A percentile compares a stretch with the other conserved stretches of the same genome.
phyloP scores from a whole-genome alignment of 345 rosid genomes.

The Brassica juncea region DNA sequence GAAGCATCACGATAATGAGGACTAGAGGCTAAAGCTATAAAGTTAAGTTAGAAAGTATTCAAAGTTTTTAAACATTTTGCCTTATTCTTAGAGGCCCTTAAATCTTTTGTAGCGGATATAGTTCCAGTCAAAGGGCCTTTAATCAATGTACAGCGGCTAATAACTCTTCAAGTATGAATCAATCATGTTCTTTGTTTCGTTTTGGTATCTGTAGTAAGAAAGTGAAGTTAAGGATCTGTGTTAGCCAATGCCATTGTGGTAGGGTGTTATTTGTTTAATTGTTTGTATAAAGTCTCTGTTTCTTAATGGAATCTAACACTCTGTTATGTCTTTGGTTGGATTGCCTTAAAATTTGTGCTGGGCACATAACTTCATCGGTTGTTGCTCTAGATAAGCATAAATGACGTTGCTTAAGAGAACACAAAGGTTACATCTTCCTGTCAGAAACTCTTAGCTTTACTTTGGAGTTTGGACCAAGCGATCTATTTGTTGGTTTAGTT shows the following conservation, averaged over 20 bases:
- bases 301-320: too few species aligned
- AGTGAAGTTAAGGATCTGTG: background rate
- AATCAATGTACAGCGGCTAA: background rate
- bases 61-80: background rate
- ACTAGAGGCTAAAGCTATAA: background rate
- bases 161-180: background rate
- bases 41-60: background rate
- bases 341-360: too few species aligned
- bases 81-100: background rate
- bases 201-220: background rate
- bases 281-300: background rate
- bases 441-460: too few species aligned
- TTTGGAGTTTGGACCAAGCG: too few species aligned
- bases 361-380: too few species aligned
- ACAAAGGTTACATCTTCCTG: too few species aligned
- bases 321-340: too few species aligned
- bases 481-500: too few species aligned
- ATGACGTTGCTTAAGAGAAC: too few species aligned
- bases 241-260: background rate
- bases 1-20: background rate
- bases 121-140: background rate
- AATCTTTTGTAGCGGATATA: background rate
- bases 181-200: background rate
- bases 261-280: background rate
- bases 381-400: too few species aligned